Base-by-base conservation (phyloP, 2,329 filamentous ascomycete species). In the Ophiostoma australiae region DNA sequence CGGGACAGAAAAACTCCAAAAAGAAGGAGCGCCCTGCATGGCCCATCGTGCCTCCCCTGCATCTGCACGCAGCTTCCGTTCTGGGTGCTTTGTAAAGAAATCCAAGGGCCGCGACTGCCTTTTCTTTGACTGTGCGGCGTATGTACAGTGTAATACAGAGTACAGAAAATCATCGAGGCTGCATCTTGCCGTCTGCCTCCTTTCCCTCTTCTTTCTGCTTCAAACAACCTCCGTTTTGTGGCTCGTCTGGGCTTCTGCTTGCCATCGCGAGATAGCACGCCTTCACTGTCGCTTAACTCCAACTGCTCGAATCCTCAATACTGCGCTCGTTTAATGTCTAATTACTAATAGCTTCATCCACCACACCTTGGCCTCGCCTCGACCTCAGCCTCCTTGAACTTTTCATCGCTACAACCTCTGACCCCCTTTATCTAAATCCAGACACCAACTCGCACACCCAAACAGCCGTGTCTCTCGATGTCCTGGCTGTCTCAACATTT, bases 1-100 rank as follows among this genome's bases (percentile, higher is more conserved):
- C n/a, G n/a, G 44, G 1, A 48, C 1, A 2, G 15, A 17, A 48
- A 48, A 48, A 48, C 8, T 31, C 27, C 27, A 31, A 31, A 55
- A 23, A 23, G 48, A 55, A 55, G 23, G 52, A 4, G 52, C 52
- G 52, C 27, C 52, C 33, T 8, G 58, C 58, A 63, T 61, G 17
- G 52, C 27, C 58, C 58, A 63, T 63, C 58, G 58, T 63, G 58
- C 58, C 58, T 63, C 27, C 58, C 58, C 11, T 58, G 58, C 15
- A 33, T 31, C 44, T 61, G 69, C 63, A 35, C 48, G 55, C 58
- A 44, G 41, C 69, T n/a, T 70, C 66, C 44, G 5, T 33, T 63
- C 8, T 33, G 58, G 11, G 13, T 33, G 52, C 52, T 27, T 23
- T 13, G n/a, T 11, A 10, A 58, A 31, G 7, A 7, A 33, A 7